A percentile compares a stretch with the other conserved stretches of the same genome.
phyloP scores from a whole-genome alignment of 345 rosid species.

The Arabidopsis thaliana region DNA sequence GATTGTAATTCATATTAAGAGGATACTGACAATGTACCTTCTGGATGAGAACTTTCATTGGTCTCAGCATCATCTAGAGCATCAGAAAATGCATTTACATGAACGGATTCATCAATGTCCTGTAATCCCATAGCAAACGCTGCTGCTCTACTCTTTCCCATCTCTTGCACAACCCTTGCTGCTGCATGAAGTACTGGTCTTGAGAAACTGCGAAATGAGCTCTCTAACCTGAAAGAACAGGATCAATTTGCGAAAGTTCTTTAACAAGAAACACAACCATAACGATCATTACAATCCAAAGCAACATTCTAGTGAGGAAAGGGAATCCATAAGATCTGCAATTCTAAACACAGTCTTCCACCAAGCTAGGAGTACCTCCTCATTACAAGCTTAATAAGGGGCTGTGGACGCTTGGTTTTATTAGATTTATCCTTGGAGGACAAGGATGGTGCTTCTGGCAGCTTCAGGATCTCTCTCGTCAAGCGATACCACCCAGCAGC shows the following conservation, averaged over 20 bases:
- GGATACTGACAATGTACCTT: slow-evolving; percentile 54
- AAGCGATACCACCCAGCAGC: slow-evolving; percentile 98
- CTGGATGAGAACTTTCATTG: slow-evolving; percentile 79
- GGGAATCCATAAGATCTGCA: slow-evolving; percentile 27
- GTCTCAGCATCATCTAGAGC: slow-evolving; percentile 71
- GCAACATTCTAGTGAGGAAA: slow-evolving; percentile 25
- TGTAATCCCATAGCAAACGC: slow-evolving; percentile 92
- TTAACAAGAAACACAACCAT: slow-evolving; percentile 23
- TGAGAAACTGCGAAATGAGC: slow-evolving; percentile 99
- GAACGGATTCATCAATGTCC: slow-evolving; percentile 87
- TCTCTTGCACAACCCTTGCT: slow-evolving; percentile 97
- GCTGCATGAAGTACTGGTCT: slow-evolving; percentile 99
- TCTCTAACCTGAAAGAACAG: slow-evolving; percentile 73
- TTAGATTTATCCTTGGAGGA: slow-evolving; percentile 80
- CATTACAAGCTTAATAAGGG: slow-evolving; percentile 96
- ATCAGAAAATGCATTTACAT: slow-evolving; percentile 67
- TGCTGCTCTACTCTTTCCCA: slow-evolving; percentile 98
- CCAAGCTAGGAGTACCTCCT: slow-evolving; percentile 67
- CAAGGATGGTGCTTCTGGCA: slow-evolving; percentile 90
- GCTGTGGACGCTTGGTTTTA: slow-evolving; percentile 94
- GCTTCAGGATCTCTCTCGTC: slow-evolving; percentile 94
- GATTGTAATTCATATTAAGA: slow-evolving; percentile 17
- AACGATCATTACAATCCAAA: slow-evolving; percentile 12
- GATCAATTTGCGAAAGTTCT: slow-evolving; percentile 28
- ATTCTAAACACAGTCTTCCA: slow-evolving; percentile 18